Evolutionary conservation across 2,329 filamentous ascomycete species (phyloP).

Genomic region (Apiospora malaysiana): DNA sequence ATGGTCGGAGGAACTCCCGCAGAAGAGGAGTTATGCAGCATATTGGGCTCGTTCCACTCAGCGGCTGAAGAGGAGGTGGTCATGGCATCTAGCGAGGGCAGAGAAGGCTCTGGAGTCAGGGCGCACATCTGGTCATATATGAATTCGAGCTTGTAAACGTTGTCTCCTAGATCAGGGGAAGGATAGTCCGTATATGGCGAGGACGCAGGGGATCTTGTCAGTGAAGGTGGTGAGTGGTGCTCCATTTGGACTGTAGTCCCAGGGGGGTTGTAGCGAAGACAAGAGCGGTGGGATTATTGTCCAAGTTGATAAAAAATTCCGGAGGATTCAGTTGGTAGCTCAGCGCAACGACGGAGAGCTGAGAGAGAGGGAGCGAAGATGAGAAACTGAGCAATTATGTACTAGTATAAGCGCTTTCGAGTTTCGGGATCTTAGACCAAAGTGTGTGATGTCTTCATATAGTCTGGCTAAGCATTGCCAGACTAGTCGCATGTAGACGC

Average conservation of each 20-base stretch:
- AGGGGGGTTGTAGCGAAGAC: background rate
- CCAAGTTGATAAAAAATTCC: background rate
- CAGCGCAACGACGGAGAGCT: background rate
- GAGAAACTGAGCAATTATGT: constrained; percentile 2
- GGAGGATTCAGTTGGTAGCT: background rate
- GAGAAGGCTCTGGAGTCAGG: constrained; percentile 44
- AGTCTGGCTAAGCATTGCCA: background rate
- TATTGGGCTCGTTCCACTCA: constrained; percentile 50
- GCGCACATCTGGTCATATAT: constrained; percentile 50
- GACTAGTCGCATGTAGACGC: background rate
- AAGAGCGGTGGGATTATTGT: background rate
- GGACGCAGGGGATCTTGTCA: constrained; percentile 51
- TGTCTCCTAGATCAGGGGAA: constrained; percentile 50
- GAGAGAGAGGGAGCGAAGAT: background rate
- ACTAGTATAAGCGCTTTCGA: background rate
- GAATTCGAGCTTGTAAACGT: constrained; percentile 50
- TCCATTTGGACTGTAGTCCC: constrained; percentile 40
- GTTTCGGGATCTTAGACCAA: background rate
- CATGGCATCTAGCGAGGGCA: constrained; percentile 48
- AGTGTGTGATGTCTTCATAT: constrained; percentile 1
- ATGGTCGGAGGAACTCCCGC: constrained; percentile 44
- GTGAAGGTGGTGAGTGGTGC: constrained; percentile 56
- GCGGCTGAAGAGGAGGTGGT: constrained; percentile 44
- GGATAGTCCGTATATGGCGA: constrained; percentile 53
- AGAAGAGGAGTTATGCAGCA: constrained; percentile 12